Base-by-base conservation (phyloP, 176 grass and related monocot genomes). In the Phragmites australis region DNA sequence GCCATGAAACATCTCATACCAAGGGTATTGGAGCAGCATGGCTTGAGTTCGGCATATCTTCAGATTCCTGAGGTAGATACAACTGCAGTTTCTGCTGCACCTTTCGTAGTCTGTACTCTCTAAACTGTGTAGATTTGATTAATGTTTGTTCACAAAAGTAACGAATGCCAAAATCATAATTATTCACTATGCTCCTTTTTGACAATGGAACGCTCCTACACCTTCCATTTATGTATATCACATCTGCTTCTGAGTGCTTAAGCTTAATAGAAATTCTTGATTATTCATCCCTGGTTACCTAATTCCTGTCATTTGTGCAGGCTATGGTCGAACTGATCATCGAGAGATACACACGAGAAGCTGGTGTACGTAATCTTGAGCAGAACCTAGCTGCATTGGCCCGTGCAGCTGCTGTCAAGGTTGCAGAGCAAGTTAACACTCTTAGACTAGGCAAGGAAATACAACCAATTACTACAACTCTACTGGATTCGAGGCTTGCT, bases 1-100 rank as follows among this genome's bases (percentile, higher is more conserved):
- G 92, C 92, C 12, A 89, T 91, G 86, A 95, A 95, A 61, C 96
- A 99, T 99, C 96, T 99, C 66, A 86, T 99, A 83, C 96, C 96
- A 76, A 86, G 96, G 81, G 96, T 99, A 44, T 78, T 99, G 71
- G 92, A 95, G 51, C 96, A 95, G 79, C 96, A 99, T 86, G 96
- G 96, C 44, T 87, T 99, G 79, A 93, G 65, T 83, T 86, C 81
- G 22, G 77, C 88, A 65, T 95, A 95, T 78, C 93, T 99, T 84
- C 90, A 90, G 78, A 95, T 99, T 70, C 90, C 96, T 65, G 96
- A 99, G 92, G 95, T 98, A 89, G 54, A 68, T 39, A 77, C 26
- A 54, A 29, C 23, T 61, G 29, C 25, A 82, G 65, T 87, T 70
- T n/a, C 74, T 42, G 25, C n/a, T 64, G 12, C 60, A 70, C 45